Percentiles rank a stretch among this genome's conserved stretches.
phyloP scores from a whole-genome alignment of 495 filamentous ascomycete genomes.

The Neurospora pannonica region DNA sequence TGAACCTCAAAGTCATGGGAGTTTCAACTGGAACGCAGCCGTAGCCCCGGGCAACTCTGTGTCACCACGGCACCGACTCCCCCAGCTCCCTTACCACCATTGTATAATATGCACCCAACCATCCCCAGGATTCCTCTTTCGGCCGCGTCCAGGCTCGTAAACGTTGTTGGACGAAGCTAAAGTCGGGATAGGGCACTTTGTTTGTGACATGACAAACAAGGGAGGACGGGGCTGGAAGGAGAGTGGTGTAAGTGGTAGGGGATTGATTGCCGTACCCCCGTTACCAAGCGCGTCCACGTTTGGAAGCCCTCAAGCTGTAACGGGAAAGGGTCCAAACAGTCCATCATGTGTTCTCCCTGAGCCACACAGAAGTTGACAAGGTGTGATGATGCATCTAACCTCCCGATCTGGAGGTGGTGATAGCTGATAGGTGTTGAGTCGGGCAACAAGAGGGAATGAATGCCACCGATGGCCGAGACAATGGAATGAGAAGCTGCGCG shows the following conservation, averaged over 20 bases:
- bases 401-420: not conserved
- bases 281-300: not conserved
- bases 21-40: not conserved
- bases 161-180: not conserved
- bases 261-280: not conserved
- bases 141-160: not conserved
- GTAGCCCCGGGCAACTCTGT: not conserved
- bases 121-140: not conserved
- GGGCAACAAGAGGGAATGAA: not conserved
- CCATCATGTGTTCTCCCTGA: not conserved
- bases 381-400: not conserved
- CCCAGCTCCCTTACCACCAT: not conserved
- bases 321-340: not conserved
- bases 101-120: not conserved
- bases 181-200: not conserved
- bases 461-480: not conserved
- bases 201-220: not conserved
- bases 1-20: not conserved
- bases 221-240: not conserved
- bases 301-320: not conserved
- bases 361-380: not conserved
- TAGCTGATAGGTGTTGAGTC: not conserved
- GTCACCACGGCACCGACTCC: not conserved
- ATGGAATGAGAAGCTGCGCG: not conserved
- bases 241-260: not conserved